phyloP scores from a whole-genome alignment of 2,329 filamentous ascomycete genomes.

The Claviceps pazoutovae region DNA sequence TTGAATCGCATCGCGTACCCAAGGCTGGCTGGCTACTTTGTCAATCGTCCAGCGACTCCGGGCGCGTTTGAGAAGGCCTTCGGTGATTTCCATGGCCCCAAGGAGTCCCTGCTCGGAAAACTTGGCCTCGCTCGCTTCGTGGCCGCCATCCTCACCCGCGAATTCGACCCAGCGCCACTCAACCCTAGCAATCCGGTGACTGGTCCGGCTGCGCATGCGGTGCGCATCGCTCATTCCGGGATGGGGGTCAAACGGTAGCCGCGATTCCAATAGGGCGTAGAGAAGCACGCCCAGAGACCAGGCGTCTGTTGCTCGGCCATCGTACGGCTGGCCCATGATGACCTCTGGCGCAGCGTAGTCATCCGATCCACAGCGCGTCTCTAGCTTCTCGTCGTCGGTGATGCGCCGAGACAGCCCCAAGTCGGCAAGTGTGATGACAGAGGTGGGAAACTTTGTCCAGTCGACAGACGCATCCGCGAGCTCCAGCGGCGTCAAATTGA shows the following conservation, averaged over 20 bases:
- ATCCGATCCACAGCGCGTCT: constrained; percentile 86
- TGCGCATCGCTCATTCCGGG: constrained; percentile 66
- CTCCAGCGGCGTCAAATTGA: constrained; percentile 62
- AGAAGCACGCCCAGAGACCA: constrained; percentile 92
- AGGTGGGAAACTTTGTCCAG: constrained; percentile 64
- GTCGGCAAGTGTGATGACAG: constrained; percentile 80
- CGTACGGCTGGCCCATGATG: constrained; percentile 87
- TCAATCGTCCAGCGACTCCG: constrained; percentile 63
- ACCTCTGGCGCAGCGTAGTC: constrained; percentile 97
- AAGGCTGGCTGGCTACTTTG: constrained; percentile 57
- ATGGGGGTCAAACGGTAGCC: constrained; percentile 81
- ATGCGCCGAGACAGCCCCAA: constrained; percentile 80
- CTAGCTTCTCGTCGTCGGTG: constrained; percentile 74
- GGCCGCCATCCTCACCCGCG: constrained; percentile 72
- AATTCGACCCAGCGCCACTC: constrained; percentile 94
- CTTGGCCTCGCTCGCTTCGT: constrained; percentile 51
- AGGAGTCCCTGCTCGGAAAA: constrained; percentile 51
- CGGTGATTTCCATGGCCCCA: constrained; percentile 69
- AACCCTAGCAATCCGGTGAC: constrained; percentile 85
- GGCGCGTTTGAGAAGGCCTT: constrained; percentile 71
- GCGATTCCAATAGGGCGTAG: constrained; percentile 85
- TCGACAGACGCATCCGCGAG: constrained; percentile 49
- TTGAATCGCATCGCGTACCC: constrained; percentile 62
- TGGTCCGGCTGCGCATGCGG: constrained; percentile 66
- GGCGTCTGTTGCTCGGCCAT: constrained; percentile 80